A percentile compares a stretch with the other conserved stretches of the same genome.
Evolutionary conservation across 2,329 filamentous ascomycete species (phyloP).

Genomic region (Apiospora rasikravindrae): DNA sequence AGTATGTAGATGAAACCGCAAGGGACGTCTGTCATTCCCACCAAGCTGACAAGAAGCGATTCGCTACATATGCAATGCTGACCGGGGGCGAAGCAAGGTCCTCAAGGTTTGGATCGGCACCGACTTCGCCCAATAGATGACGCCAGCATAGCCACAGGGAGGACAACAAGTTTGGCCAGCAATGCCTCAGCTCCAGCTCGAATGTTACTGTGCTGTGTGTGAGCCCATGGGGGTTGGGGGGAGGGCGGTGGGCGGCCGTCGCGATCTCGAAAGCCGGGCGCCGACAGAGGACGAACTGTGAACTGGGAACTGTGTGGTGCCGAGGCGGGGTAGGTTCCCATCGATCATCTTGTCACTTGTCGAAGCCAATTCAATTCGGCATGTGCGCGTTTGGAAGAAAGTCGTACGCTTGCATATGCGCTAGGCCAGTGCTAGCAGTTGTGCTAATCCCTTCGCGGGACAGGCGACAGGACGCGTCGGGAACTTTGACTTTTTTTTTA

Average conservation of each 20-base stretch:
- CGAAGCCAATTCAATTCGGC: not conserved
- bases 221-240: not conserved
- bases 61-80: slow-evolving; percentile 1
- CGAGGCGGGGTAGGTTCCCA: not conserved
- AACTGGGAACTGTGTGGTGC: not conserved
- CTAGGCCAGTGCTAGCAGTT: not conserved
- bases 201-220: too few species aligned
- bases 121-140: slow-evolving; percentile 1
- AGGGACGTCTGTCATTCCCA: not conserved
- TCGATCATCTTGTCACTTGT: not conserved
- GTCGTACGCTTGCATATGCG: not conserved
- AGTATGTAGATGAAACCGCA: not conserved
- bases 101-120: not conserved
- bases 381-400: not conserved
- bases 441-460: not conserved
- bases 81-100: not conserved
- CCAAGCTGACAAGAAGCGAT: not conserved
- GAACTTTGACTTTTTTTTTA: slow-evolving; percentile 10
- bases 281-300: slow-evolving; percentile 1
- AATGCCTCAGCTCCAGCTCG: not conserved
- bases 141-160: not conserved
- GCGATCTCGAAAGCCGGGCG: not conserved
- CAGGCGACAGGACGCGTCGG: not conserved
- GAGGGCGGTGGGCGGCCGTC: not conserved
- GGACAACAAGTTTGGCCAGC: not conserved